These are phyloP conservation scores for Persicaria maculosa DNA, from an alignment of 148 eudicot species.

Conservation along the genomic window DNA sequence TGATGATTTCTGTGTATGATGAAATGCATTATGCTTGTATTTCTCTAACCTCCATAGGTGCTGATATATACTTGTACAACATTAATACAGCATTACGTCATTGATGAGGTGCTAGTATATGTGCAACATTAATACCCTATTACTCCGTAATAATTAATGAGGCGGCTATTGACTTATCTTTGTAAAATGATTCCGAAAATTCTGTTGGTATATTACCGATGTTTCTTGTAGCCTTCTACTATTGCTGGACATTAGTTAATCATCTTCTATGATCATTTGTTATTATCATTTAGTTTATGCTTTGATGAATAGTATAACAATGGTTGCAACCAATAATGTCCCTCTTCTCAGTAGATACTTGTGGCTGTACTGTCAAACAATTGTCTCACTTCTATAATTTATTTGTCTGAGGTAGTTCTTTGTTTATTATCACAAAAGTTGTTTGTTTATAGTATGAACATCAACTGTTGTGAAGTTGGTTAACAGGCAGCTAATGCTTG, in stretches of 20 bases:
- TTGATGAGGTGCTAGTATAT: neutral
- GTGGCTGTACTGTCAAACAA: neutral
- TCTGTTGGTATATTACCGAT: neutral
- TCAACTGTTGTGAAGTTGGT: neutral
- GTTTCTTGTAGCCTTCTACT: neutral
- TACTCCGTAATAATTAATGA: neutral
- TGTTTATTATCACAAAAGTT: neutral
- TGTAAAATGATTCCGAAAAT: neutral
- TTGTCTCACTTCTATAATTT: neutral
- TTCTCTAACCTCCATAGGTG: neutral
- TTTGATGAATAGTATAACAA: neutral
- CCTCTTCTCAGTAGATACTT: neutral
- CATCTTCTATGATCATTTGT: neutral
- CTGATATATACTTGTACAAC: neutral
- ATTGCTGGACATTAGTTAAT: neutral
- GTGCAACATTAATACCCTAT: neutral
- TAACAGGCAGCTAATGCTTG: neutral
- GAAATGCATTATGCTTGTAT: neutral
- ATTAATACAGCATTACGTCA: neutral
- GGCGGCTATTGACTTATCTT: neutral
- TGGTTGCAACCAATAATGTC: neutral
- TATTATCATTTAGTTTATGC: neutral
- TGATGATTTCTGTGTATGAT: neutral
- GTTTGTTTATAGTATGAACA: neutral
- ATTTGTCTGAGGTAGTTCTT: neutral